These are phyloP conservation scores for Diospyros kaki DNA, from an alignment of 148 eudicot species.

Conservation along the genomic window DNA sequence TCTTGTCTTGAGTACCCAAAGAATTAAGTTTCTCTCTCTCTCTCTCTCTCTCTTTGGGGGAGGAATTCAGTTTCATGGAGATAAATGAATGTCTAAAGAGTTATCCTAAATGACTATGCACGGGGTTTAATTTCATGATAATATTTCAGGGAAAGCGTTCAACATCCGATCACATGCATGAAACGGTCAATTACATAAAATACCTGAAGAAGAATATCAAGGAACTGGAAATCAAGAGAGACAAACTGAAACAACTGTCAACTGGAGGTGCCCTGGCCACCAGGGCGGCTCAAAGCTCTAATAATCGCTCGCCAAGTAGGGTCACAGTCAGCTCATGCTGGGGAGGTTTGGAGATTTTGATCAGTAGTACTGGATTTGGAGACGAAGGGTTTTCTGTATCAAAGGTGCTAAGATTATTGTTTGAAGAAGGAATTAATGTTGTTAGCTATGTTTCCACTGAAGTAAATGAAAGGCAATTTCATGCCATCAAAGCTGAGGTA, in stretches of 20 bases:
- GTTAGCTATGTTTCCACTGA: slow-evolving; percentile 34
- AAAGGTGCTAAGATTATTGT: slow-evolving; percentile 24
- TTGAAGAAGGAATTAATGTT: slow-evolving; percentile 26
- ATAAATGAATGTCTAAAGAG: not conserved
- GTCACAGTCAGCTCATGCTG: not conserved
- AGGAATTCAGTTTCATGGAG: too few relatives aligned
- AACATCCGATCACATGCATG: slow-evolving; percentile 29
- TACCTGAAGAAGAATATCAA: slow-evolving; percentile 19
- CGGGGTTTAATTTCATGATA: not conserved
- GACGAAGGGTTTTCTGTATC: slow-evolving; percentile 31
- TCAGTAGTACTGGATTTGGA: slow-evolving; percentile 7
- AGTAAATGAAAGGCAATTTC: slow-evolving; percentile 19
- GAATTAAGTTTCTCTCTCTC: too few relatives aligned
- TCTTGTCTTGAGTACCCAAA: too few relatives aligned
- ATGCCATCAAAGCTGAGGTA: slow-evolving; percentile 45
- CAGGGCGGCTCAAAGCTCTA: not conserved
- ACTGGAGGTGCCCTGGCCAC: too few relatives aligned
- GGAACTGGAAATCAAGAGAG: slow-evolving; percentile 21
- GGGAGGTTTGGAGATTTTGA: slow-evolving; percentile 20
- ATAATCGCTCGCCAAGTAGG: not conserved
- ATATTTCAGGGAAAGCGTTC: slow-evolving; percentile 32
- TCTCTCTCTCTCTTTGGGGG: too few relatives aligned
- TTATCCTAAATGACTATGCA: not conserved
- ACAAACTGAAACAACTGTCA: slow-evolving; percentile 6
- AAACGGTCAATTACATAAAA: slow-evolving; percentile 29